Evolutionary conservation across 78 protist species (phyloP), one percentile per base, ranked within the genome.

Genomic region (Speleostelium caveatum): DNA sequence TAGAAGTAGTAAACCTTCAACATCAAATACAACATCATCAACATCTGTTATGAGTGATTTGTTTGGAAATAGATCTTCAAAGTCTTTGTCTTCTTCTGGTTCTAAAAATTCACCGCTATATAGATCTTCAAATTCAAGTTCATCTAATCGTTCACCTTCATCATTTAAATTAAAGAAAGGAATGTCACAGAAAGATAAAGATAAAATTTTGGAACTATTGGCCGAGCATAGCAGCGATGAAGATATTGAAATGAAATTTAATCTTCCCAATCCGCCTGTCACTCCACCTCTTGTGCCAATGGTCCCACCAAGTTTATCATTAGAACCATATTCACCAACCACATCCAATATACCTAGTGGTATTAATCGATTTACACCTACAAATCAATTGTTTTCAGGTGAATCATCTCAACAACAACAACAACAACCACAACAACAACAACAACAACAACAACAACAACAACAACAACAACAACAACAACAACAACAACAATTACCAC

Each of bases 151-250:
- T 55, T 73, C 79, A 55, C 63, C 79, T 12, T 55, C 79, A 32
- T 35, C 53, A 1, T 16, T 12, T 16, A 24, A 35, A 22, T 38
- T 74, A 26, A 66, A 55, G 24, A 78, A 53, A 33, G 24, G 28
- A 14, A 71, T 83, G 2, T 68, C 78, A 4, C 63, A 59, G 42
- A 83, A 60, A 53, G 78, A 83, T 19, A 83, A 73, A 26, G 60
- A 69, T n/a, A 55, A 83, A 16, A 72, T 83, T 45, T 19, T 67
- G 51, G 79, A 83, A 22, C 30, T 69, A 28, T 36, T 83, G 22
- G 59, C 24, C 32, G 91, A 83, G 33, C 89, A 80, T 58, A 77
- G 68, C 6, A 56, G 72, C 56, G 68, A 83, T 51, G 24, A 58
- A 3, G 78, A 72, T 53, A n/a, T 51, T 38, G 78, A 72, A 51